These are phyloP conservation scores for Bathelium albidoporum DNA, from an alignment of 495 filamentous ascomycete species.

Conservation along the genomic window DNA sequence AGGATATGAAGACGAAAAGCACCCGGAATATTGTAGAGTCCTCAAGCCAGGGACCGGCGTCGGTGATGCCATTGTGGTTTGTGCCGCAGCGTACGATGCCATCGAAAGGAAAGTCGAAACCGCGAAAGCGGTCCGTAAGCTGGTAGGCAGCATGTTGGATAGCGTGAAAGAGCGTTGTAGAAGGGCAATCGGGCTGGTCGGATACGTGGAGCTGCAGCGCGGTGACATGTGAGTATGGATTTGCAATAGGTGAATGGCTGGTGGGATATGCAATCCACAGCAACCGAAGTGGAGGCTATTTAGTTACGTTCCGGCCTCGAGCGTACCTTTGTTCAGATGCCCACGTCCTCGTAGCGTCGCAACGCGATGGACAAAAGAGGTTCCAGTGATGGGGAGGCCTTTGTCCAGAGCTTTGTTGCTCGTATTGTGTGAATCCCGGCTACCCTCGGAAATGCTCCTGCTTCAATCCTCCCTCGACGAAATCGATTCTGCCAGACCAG, in stretches of 20 bases:
- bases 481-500: neutral
- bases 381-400: neutral
- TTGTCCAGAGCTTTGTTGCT: neutral
- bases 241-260: neutral
- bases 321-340: neutral
- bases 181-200: neutral
- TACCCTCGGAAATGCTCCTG: neutral
- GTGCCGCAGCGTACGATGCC: conserved; percentile 1
- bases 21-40: conserved; percentile 30
- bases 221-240: neutral
- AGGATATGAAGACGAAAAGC: conserved; percentile 31
- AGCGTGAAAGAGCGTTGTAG: neutral
- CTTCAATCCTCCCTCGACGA: neutral
- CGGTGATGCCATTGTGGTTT: conserved; percentile 2
- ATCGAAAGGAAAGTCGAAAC: neutral
- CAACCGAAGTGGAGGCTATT: neutral
- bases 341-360: neutral
- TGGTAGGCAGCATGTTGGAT: neutral
- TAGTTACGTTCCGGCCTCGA: neutral
- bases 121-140: conserved; percentile 2
- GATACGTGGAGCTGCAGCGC: neutral
- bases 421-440: neutral
- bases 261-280: neutral
- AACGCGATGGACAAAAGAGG: neutral
- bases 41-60: conserved; percentile 1